Evolutionary conservation across 176 grass and related monocot species (phyloP).

Genomic region (maize (Zea mays)): DNA sequence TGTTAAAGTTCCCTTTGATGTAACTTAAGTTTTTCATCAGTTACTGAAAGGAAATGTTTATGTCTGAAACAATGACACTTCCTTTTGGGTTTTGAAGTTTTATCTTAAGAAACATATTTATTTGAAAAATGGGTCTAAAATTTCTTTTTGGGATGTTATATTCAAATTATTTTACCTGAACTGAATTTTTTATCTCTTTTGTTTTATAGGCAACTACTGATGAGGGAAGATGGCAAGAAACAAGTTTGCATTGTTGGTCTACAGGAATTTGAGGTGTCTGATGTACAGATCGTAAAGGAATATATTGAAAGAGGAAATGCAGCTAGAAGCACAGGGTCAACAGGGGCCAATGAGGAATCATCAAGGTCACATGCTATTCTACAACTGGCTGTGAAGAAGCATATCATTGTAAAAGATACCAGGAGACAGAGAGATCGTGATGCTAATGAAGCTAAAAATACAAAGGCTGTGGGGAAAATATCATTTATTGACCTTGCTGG

Average conservation of each 20-base stretch:
- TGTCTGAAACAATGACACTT: slow-evolving; percentile 6
- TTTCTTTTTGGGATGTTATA: neutral
- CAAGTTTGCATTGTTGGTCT: slow-evolving; percentile 98
- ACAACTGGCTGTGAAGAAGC: no score
- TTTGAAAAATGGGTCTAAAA: neutral
- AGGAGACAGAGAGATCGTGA: no score
- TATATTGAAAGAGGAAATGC: no score
- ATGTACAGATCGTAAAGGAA: no score
- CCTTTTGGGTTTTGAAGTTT: neutral
- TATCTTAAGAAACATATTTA: slow-evolving; percentile 18
- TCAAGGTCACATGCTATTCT: no score
- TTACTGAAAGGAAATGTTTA: neutral
- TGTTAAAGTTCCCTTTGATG: slow-evolving; percentile 8
- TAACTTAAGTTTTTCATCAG: slow-evolving; percentile 1
- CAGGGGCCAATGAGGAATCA: no score
- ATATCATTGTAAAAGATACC: no score
- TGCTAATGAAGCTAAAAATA: no score
- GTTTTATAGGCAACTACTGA: slow-evolving; percentile 71
- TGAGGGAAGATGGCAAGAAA: slow-evolving; percentile 98
- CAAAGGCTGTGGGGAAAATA: no score
- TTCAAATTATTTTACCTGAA: neutral
- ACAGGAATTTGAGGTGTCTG: no score
- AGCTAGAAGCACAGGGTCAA: no score
- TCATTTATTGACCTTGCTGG: no score
- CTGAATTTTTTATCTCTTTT: neutral